phyloP scores from a whole-genome alignment of 2,329 filamentous ascomycete genomes.

The Colletotrichum tabaci region DNA sequence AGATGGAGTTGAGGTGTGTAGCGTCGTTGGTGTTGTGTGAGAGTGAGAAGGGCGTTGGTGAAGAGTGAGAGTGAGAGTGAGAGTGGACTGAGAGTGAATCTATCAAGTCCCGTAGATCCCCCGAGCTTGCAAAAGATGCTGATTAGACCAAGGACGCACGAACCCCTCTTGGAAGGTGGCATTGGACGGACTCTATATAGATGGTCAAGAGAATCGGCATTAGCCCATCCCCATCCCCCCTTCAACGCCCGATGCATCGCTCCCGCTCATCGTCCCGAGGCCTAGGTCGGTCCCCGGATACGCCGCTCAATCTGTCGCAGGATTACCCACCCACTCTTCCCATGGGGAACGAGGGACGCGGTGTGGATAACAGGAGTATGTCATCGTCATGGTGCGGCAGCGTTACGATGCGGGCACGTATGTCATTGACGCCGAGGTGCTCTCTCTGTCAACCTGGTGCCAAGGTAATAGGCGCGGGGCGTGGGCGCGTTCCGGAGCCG shows the following conservation, averaged over 20 bases:
- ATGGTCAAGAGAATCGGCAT: slow-evolving; percentile 18
- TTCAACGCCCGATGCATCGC: background rate
- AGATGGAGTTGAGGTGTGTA: too few relatives aligned
- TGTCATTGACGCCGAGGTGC: background rate
- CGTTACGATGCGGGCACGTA: slow-evolving; percentile 5
- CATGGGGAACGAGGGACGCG: background rate
- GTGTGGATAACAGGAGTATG: slow-evolving; percentile 31
- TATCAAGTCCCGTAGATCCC: slow-evolving; percentile 7
- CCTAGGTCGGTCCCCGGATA: slow-evolving; percentile 1
- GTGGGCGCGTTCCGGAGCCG: background rate
- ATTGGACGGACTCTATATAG: slow-evolving; percentile 28
- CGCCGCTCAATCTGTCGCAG: slow-evolving; percentile 35
- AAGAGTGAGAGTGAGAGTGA: background rate
- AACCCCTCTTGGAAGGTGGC: background rate
- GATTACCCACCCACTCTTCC: background rate
- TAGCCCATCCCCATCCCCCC: too few relatives aligned
- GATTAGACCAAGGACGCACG: background rate
- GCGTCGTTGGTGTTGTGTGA: background rate
- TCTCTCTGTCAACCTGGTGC: background rate
- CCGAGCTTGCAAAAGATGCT: slow-evolving; percentile 13
- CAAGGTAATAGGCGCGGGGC: background rate
- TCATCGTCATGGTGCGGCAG: slow-evolving; percentile 35
- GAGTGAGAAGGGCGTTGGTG: background rate
- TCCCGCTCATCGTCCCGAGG: background rate
- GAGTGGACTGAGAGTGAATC: background rate